Percentiles rank a stretch among this genome's conserved stretches.
Conservation (phyloP, 2,329 filamentous ascomycete genomes). For the Cryphonectria parasitica region DNA sequence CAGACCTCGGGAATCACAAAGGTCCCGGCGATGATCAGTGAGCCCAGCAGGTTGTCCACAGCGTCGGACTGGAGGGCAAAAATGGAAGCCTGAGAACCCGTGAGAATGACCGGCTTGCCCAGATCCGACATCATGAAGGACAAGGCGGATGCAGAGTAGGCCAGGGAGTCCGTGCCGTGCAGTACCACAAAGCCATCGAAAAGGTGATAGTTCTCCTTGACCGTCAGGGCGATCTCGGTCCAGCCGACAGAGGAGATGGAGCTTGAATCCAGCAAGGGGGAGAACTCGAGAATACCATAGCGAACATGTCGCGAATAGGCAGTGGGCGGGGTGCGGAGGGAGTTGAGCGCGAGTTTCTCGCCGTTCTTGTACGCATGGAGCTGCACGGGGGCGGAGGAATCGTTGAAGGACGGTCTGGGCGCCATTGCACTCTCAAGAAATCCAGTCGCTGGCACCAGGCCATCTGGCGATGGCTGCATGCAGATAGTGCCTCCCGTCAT, state of each 20-base stretch:
- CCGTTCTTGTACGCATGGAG: slow-evolving; percentile 58
- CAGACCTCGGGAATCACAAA: slow-evolving; percentile 93
- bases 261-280: slow-evolving; percentile 83
- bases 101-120: slow-evolving; percentile 88
- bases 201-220: slow-evolving; percentile 81
- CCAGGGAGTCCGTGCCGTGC: slow-evolving; percentile 87
- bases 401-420: slow-evolving; percentile 83
- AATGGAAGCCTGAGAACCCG: slow-evolving; percentile 83
- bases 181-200: slow-evolving; percentile 92
- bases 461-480: slow-evolving; percentile 81
- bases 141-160: slow-evolving; percentile 86
- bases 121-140: slow-evolving; percentile 93
- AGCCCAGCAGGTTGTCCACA: slow-evolving; percentile 86
- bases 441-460: slow-evolving; percentile 77
- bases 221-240: slow-evolving; percentile 80
- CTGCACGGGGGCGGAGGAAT: slow-evolving; percentile 61
- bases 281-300: slow-evolving; percentile 84
- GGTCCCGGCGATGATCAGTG: slow-evolving; percentile 86
- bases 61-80: slow-evolving; percentile 89
- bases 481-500: slow-evolving; percentile 92
- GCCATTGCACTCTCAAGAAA: slow-evolving; percentile 85
- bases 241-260: slow-evolving; percentile 86
- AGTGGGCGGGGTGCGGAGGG: slow-evolving; percentile 78
- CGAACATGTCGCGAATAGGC: slow-evolving; percentile 80
- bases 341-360: slow-evolving; percentile 58